These are phyloP conservation scores for Luffa aegyptiaca DNA, from an alignment of 306 rosid species.

Conservation along the genomic window DNA sequence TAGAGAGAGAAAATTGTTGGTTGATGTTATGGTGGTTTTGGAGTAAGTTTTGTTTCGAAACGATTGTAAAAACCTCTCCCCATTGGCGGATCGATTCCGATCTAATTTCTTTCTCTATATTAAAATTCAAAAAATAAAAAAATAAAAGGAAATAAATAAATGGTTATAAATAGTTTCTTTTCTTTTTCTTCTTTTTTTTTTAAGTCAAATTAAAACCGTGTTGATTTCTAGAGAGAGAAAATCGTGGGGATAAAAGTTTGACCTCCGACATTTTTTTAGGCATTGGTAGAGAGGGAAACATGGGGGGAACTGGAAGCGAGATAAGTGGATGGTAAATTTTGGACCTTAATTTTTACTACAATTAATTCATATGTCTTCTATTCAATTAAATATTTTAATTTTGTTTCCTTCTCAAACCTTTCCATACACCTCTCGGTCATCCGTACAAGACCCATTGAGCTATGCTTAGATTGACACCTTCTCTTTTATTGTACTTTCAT, in stretches of 20 bases:
- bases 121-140: conserved; percentile 9
- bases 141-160: neutral
- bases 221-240: conserved; percentile 24
- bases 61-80: conserved; percentile 1
- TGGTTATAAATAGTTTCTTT: conserved; percentile 3
- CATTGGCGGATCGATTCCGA: conserved; percentile 9
- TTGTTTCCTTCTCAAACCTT: too few species aligned
- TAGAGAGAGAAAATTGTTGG: conserved; percentile 7
- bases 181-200: neutral
- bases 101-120: conserved; percentile 3
- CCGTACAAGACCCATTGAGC: too few species aligned
- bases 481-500: too few species aligned
- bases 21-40: neutral
- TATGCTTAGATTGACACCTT: too few species aligned
- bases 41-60: neutral
- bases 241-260: conserved; percentile 36
- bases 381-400: too few species aligned
- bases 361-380: neutral
- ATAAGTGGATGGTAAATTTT: neutral
- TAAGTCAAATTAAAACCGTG: conserved; percentile 38
- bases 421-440: too few species aligned
- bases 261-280: conserved; percentile 13
- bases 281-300: conserved; percentile 1
- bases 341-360: neutral
- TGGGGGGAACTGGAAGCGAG: neutral